Evolutionary conservation across 495 filamentous ascomycete species (phyloP), one percentile per base, ranked within the genome.

Genomic region (Parachaetomium inaequale): DNA sequence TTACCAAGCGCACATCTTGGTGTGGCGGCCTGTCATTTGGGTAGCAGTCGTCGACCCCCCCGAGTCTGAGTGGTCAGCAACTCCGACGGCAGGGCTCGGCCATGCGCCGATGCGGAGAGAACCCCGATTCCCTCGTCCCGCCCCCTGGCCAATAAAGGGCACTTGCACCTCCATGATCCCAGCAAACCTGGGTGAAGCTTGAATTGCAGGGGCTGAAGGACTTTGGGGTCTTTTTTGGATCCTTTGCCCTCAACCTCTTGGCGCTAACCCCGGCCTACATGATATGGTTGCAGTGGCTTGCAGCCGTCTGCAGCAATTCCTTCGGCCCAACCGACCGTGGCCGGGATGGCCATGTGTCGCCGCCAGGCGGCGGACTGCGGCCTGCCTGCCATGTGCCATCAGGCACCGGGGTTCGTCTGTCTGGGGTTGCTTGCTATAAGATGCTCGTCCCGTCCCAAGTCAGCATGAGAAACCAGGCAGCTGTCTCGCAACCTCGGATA

Each of bases 321-420:
- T 31, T 38, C 54, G 53, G 54, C 52, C 23, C 36, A 56, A 29
- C 54, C 54, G n/a, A 29, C 54, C 54, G n/a, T 43, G 34, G 38
- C 8, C 19, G 36, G 25, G 4, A 43, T 11, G 25, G 38, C 23
- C 6, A 29, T 55, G 21, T 29, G 23, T 56, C 25, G 34, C 21
- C 21, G 36, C 36, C 36, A 40, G 32, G 23, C 29, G 21, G 21
- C 42, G 28, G 31, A 53, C 8, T n/a, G 55, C 40, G 4, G 43
- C 38, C 28, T 21, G 32, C 28, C 55, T 40, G 19, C 54, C 54
- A 45, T 43, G 54, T 45, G 36, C 25, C 38, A 31, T 32, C 25
- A 32, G 28, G 40, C 40, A 46, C 25, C 14, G 8, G 53, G 36
- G 36, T 29, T 26, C 21, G 19, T 4, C 4, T 11, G 31, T 6